phyloP scores from a whole-genome alignment of 331 rosid species.

The Arachis monticola region DNA sequence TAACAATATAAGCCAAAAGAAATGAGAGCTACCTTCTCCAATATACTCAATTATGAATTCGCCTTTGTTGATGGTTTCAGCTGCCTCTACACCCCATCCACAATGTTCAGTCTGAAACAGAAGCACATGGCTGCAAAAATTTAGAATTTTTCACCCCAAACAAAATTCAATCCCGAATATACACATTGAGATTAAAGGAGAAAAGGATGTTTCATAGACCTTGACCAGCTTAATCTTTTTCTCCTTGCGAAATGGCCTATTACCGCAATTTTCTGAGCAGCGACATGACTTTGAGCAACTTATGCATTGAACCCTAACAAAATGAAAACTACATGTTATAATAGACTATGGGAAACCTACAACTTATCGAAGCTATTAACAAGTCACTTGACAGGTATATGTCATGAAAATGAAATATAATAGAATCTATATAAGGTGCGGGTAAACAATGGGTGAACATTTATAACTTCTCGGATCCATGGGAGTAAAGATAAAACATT shows the following conservation, averaged over 20 bases:
- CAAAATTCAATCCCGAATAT: background rate
- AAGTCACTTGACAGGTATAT: background rate
- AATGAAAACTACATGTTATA: conserved; percentile 26
- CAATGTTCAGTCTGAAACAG: conserved; percentile 78
- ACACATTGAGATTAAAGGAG: background rate
- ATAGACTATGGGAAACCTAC: conserved; percentile 7
- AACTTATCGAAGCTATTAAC: conserved; percentile 14
- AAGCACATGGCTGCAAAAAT: conserved; percentile 5
- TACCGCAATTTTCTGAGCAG: conserved; percentile 80
- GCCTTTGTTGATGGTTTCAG: conserved; percentile 71
- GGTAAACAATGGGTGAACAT: conserved; percentile 7
- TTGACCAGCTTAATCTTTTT: conserved; percentile 78
- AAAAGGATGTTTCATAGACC: conserved; percentile 47
- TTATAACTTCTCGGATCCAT: background rate
- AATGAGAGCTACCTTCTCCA: conserved; percentile 81
- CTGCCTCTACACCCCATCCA: conserved; percentile 98
- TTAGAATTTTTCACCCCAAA: background rate
- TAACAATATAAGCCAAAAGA: conserved; percentile 19
- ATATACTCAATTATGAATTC: conserved; percentile 81
- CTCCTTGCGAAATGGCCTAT: conserved; percentile 94
- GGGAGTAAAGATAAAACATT: conserved; percentile 4
- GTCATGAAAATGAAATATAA: conserved; percentile 19
- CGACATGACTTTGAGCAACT: conserved; percentile 93
- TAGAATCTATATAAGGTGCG: background rate
- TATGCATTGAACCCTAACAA: conserved; percentile 88